phyloP scores from a whole-genome alignment of 2,329 filamentous ascomycete species.

The Periconia sp. region DNA sequence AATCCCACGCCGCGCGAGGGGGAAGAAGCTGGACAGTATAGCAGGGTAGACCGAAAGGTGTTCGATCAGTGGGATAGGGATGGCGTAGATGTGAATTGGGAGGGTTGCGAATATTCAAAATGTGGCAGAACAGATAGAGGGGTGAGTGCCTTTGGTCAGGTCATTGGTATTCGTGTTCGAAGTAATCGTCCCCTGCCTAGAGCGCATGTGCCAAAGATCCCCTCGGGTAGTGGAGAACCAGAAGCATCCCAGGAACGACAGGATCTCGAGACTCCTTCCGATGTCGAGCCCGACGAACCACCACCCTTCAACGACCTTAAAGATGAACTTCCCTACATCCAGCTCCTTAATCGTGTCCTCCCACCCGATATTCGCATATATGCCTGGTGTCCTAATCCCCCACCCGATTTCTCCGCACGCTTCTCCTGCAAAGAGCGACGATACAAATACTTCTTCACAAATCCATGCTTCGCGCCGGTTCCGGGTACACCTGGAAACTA shows the following conservation, averaged over 20 bases:
- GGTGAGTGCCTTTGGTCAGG: conserved; percentile 96
- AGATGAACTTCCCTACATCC: conserved; percentile 85
- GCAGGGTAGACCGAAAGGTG: conserved; percentile 29
- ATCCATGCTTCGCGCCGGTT: conserved; percentile 80
- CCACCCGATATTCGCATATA: conserved; percentile 88
- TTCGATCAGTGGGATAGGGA: conserved; percentile 47
- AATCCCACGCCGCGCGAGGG: conserved; percentile 29
- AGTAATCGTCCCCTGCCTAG: conserved; percentile 71
- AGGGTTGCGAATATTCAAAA: conserved; percentile 89
- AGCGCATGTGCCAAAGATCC: conserved; percentile 9
- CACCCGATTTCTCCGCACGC: conserved; percentile 81
- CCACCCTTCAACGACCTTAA: conserved; percentile 67
- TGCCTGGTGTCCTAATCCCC: conserved; percentile 88
- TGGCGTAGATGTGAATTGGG: conserved; percentile 70
- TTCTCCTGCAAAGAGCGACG: conserved; percentile 91
- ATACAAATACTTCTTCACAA: conserved; percentile 98
- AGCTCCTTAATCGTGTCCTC: conserved; percentile 83
- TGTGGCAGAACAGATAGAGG: conserved; percentile 92
- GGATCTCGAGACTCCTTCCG: conserved; percentile 2
- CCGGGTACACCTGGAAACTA: conserved; percentile 61
- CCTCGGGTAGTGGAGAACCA: conserved; percentile 1
- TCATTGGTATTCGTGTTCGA: conserved; percentile 81
- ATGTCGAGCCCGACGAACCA: conserved; percentile 18
- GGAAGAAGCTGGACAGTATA: conserved; percentile 36
- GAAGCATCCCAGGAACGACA: conserved; percentile 4